Evolutionary conservation across 1,284 basidiomycete species (phyloP).

Genomic region (Leccinum cinnamomeum): DNA sequence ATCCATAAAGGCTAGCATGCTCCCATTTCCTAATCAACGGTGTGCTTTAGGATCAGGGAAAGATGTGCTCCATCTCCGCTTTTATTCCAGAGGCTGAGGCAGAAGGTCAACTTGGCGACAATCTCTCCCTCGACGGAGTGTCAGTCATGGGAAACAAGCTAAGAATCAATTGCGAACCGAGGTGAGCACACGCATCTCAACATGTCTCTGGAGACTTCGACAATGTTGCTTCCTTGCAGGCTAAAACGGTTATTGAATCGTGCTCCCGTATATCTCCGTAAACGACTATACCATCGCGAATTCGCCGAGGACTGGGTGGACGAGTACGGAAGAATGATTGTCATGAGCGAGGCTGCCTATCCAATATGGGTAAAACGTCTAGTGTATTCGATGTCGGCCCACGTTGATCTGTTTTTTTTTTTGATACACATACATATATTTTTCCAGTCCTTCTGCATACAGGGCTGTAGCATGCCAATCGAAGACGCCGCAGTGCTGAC

Average conservation of each 20-base stretch:
- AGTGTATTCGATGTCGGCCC: neutral
- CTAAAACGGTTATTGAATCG: constrained; percentile 28
- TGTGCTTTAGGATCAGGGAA: constrained; percentile 28
- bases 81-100: constrained; percentile 29
- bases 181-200: constrained; percentile 9
- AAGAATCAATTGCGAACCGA: constrained; percentile 31
- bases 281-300: constrained; percentile 30
- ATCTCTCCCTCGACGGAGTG: constrained; percentile 18
- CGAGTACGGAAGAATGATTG: constrained; percentile 38
- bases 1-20: neutral
- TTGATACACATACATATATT: neutral
- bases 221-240: constrained; percentile 7
- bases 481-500: constrained; percentile 48
- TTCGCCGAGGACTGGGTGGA: constrained; percentile 40
- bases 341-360: constrained; percentile 51
- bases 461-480: constrained; percentile 34
- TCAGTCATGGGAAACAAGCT: constrained; percentile 19
- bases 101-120: constrained; percentile 20
- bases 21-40: constrained; percentile 9
- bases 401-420: constrained; percentile 10
- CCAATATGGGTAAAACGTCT: constrained; percentile 37
- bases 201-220: neutral
- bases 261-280: constrained; percentile 25
- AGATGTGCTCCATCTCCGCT: constrained; percentile 25
- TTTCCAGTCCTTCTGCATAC: constrained; percentile 37